Evolutionary conservation across 2,329 filamentous ascomycete species (phyloP).

Genomic region (Neopestalotiopsis clavispora): DNA sequence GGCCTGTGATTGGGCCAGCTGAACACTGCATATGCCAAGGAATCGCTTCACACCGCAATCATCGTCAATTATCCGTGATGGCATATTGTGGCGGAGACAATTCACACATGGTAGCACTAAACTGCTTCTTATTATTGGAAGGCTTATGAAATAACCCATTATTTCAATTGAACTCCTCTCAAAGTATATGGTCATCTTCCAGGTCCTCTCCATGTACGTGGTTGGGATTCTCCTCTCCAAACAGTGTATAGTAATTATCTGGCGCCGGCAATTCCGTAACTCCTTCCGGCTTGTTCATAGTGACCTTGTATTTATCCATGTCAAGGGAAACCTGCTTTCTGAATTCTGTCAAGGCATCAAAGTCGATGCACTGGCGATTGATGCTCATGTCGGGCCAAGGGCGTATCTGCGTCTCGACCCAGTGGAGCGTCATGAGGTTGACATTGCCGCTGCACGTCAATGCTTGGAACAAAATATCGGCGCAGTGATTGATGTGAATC

Average conservation of each 20-base stretch:
- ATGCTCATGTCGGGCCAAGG: slow-evolving; percentile 40
- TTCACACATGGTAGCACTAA: too few relatives aligned
- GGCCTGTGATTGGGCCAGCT: too few relatives aligned
- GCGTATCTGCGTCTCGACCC: slow-evolving; percentile 33
- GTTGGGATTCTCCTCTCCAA: slow-evolving; percentile 20
- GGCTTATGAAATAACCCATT: not conserved
- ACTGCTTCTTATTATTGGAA: too few relatives aligned
- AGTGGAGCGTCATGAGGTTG: slow-evolving; percentile 39
- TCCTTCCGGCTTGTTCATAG: slow-evolving; percentile 26
- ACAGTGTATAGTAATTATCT: slow-evolving; percentile 20
- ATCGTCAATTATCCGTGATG: too few relatives aligned
- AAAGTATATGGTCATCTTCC: slow-evolving; percentile 22
- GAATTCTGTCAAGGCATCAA: slow-evolving; percentile 22
- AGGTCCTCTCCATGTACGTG: slow-evolving; percentile 19
- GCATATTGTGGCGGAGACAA: too few relatives aligned
- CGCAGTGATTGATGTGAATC: slow-evolving; percentile 40
- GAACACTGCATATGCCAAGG: too few relatives aligned
- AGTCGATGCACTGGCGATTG: slow-evolving; percentile 39
- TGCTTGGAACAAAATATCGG: slow-evolving; percentile 39
- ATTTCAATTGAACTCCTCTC: not conserved
- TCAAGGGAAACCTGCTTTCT: slow-evolving; percentile 26
- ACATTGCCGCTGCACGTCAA: slow-evolving; percentile 39
- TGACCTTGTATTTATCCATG: slow-evolving; percentile 25
- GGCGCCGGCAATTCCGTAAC: slow-evolving; percentile 18
- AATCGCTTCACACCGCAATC: too few relatives aligned